Percentiles rank a stretch among this genome's conserved stretches.
These are phyloP conservation scores for Fusarium odoratissimum DNA, from an alignment of 2,329 filamentous ascomycete genomes.

Conservation along the genomic window DNA sequence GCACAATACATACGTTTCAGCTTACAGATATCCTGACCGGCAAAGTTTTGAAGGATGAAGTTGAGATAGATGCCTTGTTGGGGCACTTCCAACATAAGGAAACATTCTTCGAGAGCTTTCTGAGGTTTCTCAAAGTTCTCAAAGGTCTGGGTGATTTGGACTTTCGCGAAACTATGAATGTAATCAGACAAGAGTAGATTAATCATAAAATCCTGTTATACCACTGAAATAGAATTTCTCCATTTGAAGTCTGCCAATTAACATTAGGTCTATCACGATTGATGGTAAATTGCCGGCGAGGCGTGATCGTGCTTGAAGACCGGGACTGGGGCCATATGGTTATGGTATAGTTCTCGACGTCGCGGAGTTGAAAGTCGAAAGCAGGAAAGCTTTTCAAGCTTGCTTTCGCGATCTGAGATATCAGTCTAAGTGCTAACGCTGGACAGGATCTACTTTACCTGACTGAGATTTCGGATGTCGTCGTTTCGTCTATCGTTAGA, in stretches of 20 bases:
- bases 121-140: too few species aligned
- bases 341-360: fast-evolving
- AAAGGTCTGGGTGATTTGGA: too few species aligned
- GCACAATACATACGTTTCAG: neutral
- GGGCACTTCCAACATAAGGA: neutral
- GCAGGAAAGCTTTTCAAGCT: fast-evolving
- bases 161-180: neutral
- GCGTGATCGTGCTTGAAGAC: fast-evolving
- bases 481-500: neutral
- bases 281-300: fast-evolving
- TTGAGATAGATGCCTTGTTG: fast-evolving
- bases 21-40: fast-evolving
- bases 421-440: neutral
- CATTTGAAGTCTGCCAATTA: fast-evolving
- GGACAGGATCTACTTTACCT: neutral
- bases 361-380: neutral
- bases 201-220: neutral
- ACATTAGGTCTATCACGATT: fast-evolving
- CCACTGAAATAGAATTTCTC: neutral
- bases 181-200: neutral
- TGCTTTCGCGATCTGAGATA: fast-evolving
- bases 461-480: fast-evolving
- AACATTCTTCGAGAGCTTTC: fast-evolving
- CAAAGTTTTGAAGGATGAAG: fast-evolving
- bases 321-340: fast-evolving